Evolutionary conservation across 345 rosid species (phyloP).

Genomic region (Clausena lansium): DNA sequence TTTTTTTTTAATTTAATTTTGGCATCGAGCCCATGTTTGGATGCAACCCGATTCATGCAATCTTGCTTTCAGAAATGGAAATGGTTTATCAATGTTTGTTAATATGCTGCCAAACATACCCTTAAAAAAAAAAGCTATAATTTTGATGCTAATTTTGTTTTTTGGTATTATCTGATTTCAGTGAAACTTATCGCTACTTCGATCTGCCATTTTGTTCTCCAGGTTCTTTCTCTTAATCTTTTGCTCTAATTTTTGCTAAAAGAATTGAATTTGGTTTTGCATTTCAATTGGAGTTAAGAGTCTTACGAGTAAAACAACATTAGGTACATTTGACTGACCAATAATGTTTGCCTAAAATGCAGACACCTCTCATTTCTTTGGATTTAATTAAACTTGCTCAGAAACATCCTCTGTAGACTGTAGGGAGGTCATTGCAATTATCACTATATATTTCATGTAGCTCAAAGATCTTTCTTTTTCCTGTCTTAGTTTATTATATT

Average conservation of each 20-base stretch:
- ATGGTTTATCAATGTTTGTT: not conserved
- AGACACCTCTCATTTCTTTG: not conserved
- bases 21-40: not conserved
- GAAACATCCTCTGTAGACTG: not conserved
- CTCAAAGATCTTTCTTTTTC: not conserved
- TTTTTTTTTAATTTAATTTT: not conserved
- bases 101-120: not conserved
- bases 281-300: not conserved
- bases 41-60: not conserved
- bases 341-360: not conserved
- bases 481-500: not conserved
- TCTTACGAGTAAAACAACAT: not conserved
- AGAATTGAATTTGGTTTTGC: not conserved
- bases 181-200: slow-evolving; percentile 84
- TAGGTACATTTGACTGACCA: not conserved
- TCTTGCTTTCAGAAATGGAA: not conserved
- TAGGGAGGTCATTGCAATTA: not conserved
- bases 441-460: not conserved
- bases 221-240: slow-evolving; percentile 34
- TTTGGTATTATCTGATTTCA: slow-evolving; percentile 29
- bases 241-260: not conserved
- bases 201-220: slow-evolving; percentile 78
- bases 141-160: slow-evolving; percentile 17
- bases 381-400: not conserved
- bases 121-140: not conserved